Conservation (phyloP, 495 filamentous ascomycete genomes). For the Monascus purpureus region DNA sequence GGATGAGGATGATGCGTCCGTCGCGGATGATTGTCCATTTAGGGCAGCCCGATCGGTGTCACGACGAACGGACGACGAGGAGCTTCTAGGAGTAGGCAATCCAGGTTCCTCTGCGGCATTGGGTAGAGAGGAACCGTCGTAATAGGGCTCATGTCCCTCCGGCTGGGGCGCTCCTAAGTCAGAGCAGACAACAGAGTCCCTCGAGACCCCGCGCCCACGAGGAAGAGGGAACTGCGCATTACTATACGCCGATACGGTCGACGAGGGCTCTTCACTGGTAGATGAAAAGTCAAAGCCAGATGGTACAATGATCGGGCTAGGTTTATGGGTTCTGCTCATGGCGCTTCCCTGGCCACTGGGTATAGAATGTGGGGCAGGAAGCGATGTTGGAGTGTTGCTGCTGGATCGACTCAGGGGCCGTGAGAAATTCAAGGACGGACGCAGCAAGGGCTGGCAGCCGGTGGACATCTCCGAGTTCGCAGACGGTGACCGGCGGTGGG, state of each 20-base stretch:
- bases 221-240: conserved; percentile 76
- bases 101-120: conserved; percentile 17
- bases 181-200: conserved; percentile 51
- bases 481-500: conserved; percentile 60
- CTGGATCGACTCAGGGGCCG: conserved; percentile 72
- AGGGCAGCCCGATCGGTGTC: conserved; percentile 21
- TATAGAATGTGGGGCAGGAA: conserved; percentile 13
- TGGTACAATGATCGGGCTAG: conserved; percentile 25
- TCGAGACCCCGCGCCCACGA: conserved; percentile 61
- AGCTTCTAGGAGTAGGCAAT: no score
- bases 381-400: conserved; percentile 36
- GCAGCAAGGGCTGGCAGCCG: conserved; percentile 45
- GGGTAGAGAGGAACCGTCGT: conserved; percentile 36
- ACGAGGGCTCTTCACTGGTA: conserved; percentile 21
- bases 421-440: conserved; percentile 85
- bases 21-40: conserved; percentile 6
- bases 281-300: conserved; percentile 9
- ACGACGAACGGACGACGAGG: no score
- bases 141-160: conserved; percentile 45
- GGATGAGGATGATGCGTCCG: conserved; percentile 8
- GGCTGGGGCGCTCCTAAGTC: conserved; percentile 45
- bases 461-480: conserved; percentile 62
- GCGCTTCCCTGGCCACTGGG: conserved; percentile 4
- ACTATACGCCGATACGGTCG: conserved; percentile 56
- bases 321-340: conserved; percentile 24